Evolutionary conservation across 768 basidiomycete species (phyloP).

Genomic region (Glaciozyma antarctica): DNA sequence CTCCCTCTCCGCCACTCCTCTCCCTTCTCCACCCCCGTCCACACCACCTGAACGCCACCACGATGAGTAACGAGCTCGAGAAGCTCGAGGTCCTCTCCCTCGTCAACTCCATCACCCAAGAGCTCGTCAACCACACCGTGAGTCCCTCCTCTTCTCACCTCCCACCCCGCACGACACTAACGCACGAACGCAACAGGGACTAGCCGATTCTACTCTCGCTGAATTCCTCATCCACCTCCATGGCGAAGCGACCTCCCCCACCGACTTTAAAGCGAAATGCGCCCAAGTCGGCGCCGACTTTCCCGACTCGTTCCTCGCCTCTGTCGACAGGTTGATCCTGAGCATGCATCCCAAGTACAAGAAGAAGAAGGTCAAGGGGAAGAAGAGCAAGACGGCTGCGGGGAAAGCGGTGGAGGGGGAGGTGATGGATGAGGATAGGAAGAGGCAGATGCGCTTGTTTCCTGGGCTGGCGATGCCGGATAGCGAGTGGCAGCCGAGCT

Average conservation of each 20-base stretch:
- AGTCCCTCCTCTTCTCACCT: constrained; percentile 11
- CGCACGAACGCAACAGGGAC: neutral
- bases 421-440: constrained; percentile 55
- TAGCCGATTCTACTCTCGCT: constrained; percentile 73
- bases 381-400: constrained; percentile 37
- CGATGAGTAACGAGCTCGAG: neutral
- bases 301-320: constrained; percentile 81
- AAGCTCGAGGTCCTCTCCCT: constrained; percentile 1
- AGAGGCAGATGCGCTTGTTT: constrained; percentile 67
- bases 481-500: constrained; percentile 50
- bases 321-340: constrained; percentile 86
- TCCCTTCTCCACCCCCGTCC: no score
- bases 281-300: constrained; percentile 67
- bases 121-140: constrained; percentile 70
- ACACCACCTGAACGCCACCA: neutral
- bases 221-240: constrained; percentile 91
- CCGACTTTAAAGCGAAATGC: constrained; percentile 71
- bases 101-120: constrained; percentile 54
- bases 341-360: constrained; percentile 93
- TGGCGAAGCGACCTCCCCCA: constrained; percentile 38
- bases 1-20: no score
- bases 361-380: constrained; percentile 45
- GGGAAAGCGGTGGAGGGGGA: constrained; percentile 35
- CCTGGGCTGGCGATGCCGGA: constrained; percentile 81
- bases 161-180: neutral